Percentiles rank a stretch among this genome's conserved stretches.
These are phyloP conservation scores for Nicotiana tomentosiformis DNA, from an alignment of 257 asterid species.

Conservation along the genomic window DNA sequence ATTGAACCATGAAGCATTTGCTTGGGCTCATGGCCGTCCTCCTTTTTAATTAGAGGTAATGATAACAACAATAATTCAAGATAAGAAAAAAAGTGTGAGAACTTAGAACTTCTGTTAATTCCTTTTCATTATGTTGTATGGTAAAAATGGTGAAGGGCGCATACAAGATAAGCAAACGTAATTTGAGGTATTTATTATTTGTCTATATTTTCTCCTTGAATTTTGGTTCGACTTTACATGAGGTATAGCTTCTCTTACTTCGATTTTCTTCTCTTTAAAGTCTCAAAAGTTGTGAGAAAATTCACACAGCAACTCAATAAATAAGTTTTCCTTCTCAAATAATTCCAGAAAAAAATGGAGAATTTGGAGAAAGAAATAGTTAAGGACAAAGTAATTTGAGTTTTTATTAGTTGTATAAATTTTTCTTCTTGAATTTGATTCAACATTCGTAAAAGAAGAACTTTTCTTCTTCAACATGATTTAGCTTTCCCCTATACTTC, in stretches of 20 bases:
- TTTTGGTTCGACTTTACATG: background rate
- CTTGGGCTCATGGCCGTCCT: conserved; percentile 53
- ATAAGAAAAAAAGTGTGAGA: background rate
- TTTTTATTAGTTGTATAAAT: background rate
- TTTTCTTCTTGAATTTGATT: background rate
- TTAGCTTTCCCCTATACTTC: too few species aligned
- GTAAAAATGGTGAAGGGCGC: background rate
- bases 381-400: background rate
- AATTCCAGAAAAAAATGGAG: too few species aligned
- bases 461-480: too few species aligned
- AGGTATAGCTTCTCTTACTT: background rate
- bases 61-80: background rate
- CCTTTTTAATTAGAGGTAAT: conserved; percentile 34
- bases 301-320: too few species aligned
- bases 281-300: too few species aligned
- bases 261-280: background rate
- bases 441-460: too few species aligned
- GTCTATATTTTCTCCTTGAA: conserved; percentile 16
- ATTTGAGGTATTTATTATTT: conserved; percentile 1
- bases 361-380: too few species aligned
- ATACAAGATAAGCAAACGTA: background rate
- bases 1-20: conserved; percentile 43
- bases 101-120: background rate
- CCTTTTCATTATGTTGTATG: conserved; percentile 3
- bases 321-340: too few species aligned